A percentile compares a stretch with the other conserved stretches of the same genome.
phyloP scores from a whole-genome alignment of 768 basidiomycete genomes.

The Tubosaeta sp. region DNA sequence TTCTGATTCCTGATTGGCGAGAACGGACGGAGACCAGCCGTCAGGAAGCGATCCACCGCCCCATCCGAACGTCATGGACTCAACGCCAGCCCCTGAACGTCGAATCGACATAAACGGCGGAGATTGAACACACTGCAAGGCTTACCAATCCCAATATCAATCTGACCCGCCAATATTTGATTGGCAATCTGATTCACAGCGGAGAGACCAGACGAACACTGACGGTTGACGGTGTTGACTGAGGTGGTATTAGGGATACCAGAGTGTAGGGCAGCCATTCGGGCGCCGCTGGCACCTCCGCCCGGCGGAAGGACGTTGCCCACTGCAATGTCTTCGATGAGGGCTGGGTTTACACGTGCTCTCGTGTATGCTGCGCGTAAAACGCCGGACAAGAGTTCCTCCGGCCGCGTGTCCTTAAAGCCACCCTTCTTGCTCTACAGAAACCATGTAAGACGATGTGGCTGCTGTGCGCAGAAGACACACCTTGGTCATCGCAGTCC shows the following conservation, averaged over 20 bases:
- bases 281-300: constrained; percentile 75
- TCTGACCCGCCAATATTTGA: constrained; percentile 73
- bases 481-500: constrained; percentile 92
- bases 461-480: background rate
- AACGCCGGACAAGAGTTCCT: constrained; percentile 74
- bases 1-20: constrained; percentile 61
- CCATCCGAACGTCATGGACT: constrained; percentile 84
- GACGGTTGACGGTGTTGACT: constrained; percentile 82
- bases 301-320: constrained; percentile 88
- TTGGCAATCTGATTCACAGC: constrained; percentile 81
- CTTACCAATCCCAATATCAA: constrained; percentile 85
- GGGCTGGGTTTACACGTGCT: constrained; percentile 67
- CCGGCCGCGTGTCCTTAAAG: constrained; percentile 87
- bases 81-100: constrained; percentile 71
- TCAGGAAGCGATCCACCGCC: constrained; percentile 55
- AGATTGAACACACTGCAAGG: constrained; percentile 1
- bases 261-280: constrained; percentile 83
- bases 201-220: constrained; percentile 85
- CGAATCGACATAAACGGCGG: constrained; percentile 3
- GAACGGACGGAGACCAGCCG: constrained; percentile 60
- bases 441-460: constrained; percentile 3
- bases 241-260: constrained; percentile 76
- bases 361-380: constrained; percentile 69
- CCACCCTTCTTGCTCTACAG: constrained; percentile 76
- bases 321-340: constrained; percentile 81